Conservation (phyloP, 1,284 basidiomycete genomes). For the Sporisorium graminicola region DNA sequence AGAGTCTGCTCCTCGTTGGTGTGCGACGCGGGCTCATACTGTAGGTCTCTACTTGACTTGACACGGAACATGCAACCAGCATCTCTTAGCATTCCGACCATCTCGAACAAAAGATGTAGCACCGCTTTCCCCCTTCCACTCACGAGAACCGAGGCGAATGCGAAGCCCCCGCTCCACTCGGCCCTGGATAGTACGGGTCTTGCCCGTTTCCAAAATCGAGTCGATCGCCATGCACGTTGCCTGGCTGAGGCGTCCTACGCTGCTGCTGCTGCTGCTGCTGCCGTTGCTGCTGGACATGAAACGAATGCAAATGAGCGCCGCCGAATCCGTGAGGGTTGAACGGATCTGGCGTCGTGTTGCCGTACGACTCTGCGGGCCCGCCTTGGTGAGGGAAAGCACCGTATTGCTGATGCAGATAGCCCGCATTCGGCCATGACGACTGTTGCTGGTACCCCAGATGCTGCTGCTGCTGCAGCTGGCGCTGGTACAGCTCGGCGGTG, state of each 20-base stretch:
- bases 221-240: constrained; percentile 13
- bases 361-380: constrained; percentile 17
- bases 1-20: neutral
- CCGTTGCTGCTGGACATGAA: constrained; percentile 14
- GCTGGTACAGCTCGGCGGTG: constrained; percentile 16
- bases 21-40: no score
- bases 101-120: neutral
- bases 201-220: constrained; percentile 9
- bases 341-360: constrained; percentile 38
- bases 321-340: constrained; percentile 42
- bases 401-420: constrained; percentile 19
- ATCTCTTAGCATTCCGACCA: neutral
- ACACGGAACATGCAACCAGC: neutral
- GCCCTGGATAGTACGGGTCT: constrained; percentile 31
- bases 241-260: constrained; percentile 32
- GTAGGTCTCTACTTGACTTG: neutral
- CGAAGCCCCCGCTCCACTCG: constrained; percentile 1
- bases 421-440: constrained; percentile 12
- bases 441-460: constrained; percentile 10
- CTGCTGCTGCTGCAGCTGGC: constrained; percentile 20
- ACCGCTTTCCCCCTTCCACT: neutral
- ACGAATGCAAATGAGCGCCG: constrained; percentile 8
- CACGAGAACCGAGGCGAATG: constrained; percentile 19
- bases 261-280: constrained; percentile 14
- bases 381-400: neutral